Conservation (phyloP, 257 asterid species). For the Przewalskia tangutica region DNA sequence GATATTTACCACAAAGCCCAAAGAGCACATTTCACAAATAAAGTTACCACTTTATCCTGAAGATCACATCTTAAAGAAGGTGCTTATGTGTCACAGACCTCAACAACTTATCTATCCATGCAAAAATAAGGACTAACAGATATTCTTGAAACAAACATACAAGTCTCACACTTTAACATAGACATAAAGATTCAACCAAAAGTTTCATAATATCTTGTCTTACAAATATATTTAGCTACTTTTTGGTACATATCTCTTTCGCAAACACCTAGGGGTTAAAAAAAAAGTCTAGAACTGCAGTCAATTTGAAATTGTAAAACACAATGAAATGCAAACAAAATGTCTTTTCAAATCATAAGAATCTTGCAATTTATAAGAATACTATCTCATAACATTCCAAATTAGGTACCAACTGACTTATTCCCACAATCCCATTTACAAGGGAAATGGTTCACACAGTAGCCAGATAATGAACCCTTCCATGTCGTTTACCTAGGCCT, state of each 20-base stretch:
- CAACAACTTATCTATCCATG: neutral
- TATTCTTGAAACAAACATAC: neutral
- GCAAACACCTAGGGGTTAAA: neutral
- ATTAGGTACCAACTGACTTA: neutral
- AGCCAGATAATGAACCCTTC: neutral
- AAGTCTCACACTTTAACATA: neutral
- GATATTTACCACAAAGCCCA: neutral
- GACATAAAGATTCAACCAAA: neutral
- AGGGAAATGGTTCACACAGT: neutral
- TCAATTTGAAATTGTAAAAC: neutral
- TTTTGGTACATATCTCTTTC: neutral
- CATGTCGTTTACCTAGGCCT: too few species aligned
- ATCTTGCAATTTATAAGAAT: neutral
- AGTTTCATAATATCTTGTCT: neutral
- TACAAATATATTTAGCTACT: neutral
- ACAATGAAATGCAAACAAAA: neutral
- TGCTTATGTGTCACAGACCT: neutral
- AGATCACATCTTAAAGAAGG: neutral
- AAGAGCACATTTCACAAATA: neutral
- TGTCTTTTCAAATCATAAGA: neutral
- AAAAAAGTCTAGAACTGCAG: neutral
- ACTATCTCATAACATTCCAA: neutral
- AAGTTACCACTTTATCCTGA: neutral
- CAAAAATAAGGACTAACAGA: neutral
- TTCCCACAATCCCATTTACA: neutral